These are phyloP conservation scores for Talaromyces rugulosus DNA, from an alignment of 2,329 filamentous ascomycete genomes.

Conservation along the genomic window DNA sequence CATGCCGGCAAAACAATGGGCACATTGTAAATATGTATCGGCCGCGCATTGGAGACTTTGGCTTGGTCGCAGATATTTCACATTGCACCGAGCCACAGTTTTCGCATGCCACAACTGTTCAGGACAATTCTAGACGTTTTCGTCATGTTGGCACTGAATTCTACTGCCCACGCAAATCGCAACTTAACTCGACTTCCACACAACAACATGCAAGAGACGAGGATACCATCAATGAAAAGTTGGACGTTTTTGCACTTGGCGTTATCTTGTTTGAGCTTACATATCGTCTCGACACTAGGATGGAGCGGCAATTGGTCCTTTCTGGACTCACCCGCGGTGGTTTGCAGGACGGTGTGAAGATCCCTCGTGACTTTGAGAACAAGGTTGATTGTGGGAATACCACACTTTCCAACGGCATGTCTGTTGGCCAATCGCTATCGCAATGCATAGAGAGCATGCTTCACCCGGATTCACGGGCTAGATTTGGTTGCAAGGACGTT, in stretches of 20 bases:
- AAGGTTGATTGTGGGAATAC: conserved; percentile 32
- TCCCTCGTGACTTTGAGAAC: conserved; percentile 35
- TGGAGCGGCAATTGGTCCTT: conserved; percentile 44
- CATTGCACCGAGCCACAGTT: conserved; percentile 28
- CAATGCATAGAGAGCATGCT: conserved; percentile 41
- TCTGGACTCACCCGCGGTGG: conserved; percentile 30
- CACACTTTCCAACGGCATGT: conserved; percentile 20
- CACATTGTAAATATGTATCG: conserved; percentile 42
- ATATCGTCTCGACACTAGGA: conserved; percentile 49
- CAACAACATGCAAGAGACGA: conserved; percentile 1
- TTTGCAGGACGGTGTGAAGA: conserved; percentile 15
- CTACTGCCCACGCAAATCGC: conserved; percentile 50
- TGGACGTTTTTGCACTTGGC: conserved; percentile 60
- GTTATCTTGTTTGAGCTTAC: conserved; percentile 61
- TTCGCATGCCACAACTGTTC: conserved; percentile 16
- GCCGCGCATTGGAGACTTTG: conserved; percentile 65
- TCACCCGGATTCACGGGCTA: conserved; percentile 27
- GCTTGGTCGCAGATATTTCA: conserved; percentile 56
- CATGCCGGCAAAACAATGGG: conserved; percentile 36
- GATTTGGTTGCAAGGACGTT: conserved; percentile 37
- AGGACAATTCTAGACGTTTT: conserved; percentile 19
- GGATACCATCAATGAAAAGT: conserved; percentile 44
- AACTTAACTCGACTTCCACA: conserved; percentile 9
- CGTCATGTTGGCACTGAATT: conserved; percentile 59
- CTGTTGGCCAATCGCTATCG: conserved; percentile 30